Evolutionary conservation across 2,329 filamentous ascomycete genomes (phyloP).

Genomic region (Cladorrhinum sp.): DNA sequence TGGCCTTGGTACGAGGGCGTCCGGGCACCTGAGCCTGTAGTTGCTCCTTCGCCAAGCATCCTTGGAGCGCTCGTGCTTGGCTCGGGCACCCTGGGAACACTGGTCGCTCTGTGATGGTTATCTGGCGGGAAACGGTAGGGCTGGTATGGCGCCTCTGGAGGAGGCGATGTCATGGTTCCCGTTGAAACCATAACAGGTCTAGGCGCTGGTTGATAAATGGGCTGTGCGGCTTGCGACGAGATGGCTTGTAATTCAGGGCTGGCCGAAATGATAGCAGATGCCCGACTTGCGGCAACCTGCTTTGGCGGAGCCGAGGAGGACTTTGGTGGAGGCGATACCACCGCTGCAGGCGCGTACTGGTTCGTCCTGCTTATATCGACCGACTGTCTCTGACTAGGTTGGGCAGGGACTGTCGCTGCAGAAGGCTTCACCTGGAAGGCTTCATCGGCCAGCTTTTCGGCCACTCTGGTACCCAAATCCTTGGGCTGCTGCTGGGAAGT

Average conservation of each 20-base stretch:
- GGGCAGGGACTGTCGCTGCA: slow-evolving; percentile 26
- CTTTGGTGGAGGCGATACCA: slow-evolving; percentile 38
- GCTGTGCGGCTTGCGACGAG: slow-evolving; percentile 42
- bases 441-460: slow-evolving; percentile 77
- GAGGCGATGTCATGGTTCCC: slow-evolving; percentile 75
- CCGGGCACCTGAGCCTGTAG: slow-evolving; percentile 28
- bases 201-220: slow-evolving; percentile 30
- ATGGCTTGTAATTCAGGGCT: slow-evolving; percentile 61
- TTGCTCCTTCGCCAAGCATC: slow-evolving; percentile 26
- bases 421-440: slow-evolving; percentile 61
- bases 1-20: slow-evolving; percentile 36
- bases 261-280: slow-evolving; percentile 61
- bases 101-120: slow-evolving; percentile 40
- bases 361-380: slow-evolving; percentile 33
- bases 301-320: slow-evolving; percentile 41
- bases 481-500: slow-evolving; percentile 43
- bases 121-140: slow-evolving; percentile 43
- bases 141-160: slow-evolving; percentile 46
- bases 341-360: slow-evolving; percentile 25
- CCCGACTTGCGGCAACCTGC: slow-evolving; percentile 51
- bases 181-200: slow-evolving; percentile 49
- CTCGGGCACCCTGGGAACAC: slow-evolving; percentile 37
- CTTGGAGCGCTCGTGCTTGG: slow-evolving; percentile 23
- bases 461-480: slow-evolving; percentile 62
- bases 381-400: slow-evolving; percentile 31